phyloP scores from a whole-genome alignment of 164 flowering plant species.

The Pachysandra terminalis region DNA sequence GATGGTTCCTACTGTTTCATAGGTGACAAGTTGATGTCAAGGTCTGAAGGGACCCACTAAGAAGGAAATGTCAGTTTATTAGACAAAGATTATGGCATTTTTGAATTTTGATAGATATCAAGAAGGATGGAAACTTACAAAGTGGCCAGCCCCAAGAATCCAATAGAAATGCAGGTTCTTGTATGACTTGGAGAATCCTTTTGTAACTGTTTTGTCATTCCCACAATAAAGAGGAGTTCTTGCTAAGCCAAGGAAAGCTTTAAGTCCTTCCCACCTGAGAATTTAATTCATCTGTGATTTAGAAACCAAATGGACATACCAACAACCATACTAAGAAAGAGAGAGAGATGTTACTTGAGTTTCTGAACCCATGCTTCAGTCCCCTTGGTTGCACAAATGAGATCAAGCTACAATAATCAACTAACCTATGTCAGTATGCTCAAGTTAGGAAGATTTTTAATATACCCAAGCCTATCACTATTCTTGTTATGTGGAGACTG shows the following conservation, averaged over 20 bases:
- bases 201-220: slow-evolving; percentile 24
- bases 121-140: slow-evolving; percentile 44
- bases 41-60: no score
- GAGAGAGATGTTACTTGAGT: slow-evolving; percentile 52
- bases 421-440: background rate
- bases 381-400: slow-evolving; percentile 86
- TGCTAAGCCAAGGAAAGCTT: slow-evolving; percentile 28
- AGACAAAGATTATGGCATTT: no score
- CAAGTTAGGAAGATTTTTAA: background rate
- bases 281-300: background rate
- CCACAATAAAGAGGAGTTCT: slow-evolving; percentile 55
- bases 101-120: no score
- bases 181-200: slow-evolving; percentile 63
- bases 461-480: background rate
- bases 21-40: no score
- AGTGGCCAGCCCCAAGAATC: slow-evolving; percentile 84
- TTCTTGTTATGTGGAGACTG: background rate
- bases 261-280: slow-evolving; percentile 39
- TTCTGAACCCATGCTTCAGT: slow-evolving; percentile 85
- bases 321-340: background rate
- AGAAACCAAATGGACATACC: background rate
- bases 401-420: slow-evolving; percentile 55
- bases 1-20: no score
- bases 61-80: no score
- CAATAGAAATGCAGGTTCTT: slow-evolving; percentile 64